Percentiles rank a stretch among this genome's conserved stretches.
These are phyloP conservation scores for Fusarium graminum DNA, from an alignment of 2,329 filamentous ascomycete species.

Conservation along the genomic window DNA sequence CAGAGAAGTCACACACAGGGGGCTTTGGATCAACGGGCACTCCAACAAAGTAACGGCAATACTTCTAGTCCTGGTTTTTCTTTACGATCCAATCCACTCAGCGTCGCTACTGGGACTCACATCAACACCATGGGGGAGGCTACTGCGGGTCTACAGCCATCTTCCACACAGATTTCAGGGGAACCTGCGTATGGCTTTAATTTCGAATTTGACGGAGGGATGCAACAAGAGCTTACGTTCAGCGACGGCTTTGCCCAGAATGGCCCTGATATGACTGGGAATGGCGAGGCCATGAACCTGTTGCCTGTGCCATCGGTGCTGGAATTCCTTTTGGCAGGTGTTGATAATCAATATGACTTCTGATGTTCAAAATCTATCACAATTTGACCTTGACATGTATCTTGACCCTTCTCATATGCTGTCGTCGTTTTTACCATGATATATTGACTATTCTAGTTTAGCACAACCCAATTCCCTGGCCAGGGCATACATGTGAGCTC, in stretches of 20 bases:
- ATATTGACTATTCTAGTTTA: not conserved
- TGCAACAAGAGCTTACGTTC: constrained; percentile 36
- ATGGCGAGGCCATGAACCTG: constrained; percentile 30
- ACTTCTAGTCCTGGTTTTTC: constrained; percentile 32
- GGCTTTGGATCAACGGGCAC: constrained; percentile 14
- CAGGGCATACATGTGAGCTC: not conserved
- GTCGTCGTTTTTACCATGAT: not conserved
- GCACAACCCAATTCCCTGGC: not conserved
- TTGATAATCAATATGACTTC: constrained; percentile 48
- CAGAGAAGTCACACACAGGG: constrained; percentile 6
- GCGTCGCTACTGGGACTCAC: constrained; percentile 6
- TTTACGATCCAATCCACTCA: constrained; percentile 35
- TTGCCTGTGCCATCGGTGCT: constrained; percentile 50
- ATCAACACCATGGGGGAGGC: constrained; percentile 17
- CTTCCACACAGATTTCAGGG: not conserved
- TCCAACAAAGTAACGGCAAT: constrained; percentile 10
- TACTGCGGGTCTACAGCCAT: constrained; percentile 18
- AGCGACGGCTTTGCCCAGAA: constrained; percentile 30
- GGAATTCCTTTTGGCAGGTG: constrained; percentile 51
- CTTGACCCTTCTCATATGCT: not conserved
- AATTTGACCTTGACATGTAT: not conserved
- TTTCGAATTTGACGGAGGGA: constrained; percentile 28
- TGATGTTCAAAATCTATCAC: constrained; percentile 1
- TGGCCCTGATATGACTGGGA: constrained; percentile 25
- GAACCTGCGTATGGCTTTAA: constrained; percentile 32